Base-by-base conservation (phyloP, 805 yeast genomes). In the Lachancea sp. region DNA sequence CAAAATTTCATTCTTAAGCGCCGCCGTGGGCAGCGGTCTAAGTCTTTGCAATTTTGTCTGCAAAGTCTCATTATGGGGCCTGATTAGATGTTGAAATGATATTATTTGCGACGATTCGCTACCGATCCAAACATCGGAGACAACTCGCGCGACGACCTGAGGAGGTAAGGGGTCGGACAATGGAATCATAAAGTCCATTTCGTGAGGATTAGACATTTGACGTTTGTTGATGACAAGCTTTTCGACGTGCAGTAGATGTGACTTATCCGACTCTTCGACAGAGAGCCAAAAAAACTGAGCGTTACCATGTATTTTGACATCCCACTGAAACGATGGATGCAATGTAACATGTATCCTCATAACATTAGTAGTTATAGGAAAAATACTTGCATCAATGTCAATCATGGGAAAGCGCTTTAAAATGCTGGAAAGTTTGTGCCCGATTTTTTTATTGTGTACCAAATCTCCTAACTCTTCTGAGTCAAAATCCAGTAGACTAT, bases 141-240 rank as follows among this genome's bases (percentile, higher is more conserved):
- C 66, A 1, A 83, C 82, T 42, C 89, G 73, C 2, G 91, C 80
- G 6, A 87, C 77, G 27, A 93, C 75, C 61, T 93, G 98, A 0
- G 91, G 81, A 0, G 97, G 97, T n/a, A 82, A 65, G 2, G 96
- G 96, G 55, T 87, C 95, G 2, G 84, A 70, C 44, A 90, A 65
- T 0, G 99, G 99, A 36, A 93, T 85, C 82, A 95, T 88, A 56
- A 91, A 88, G 55, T 91, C 96, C 70, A 90, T 69, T 55, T 79
- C 86, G 61, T 86, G 95, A 0, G 68, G 62, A 13, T 69, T 66
- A 4, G 67, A 68, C 59, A 80, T 59, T 49, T 78, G 81, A 39
- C 72, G 77, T 49, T 72, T 77, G 49, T 77, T 78, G 40, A 93
- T 61, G 19, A 89, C 77, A 50, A 89, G 75, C 59, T 81, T 86